phyloP scores from a whole-genome alignment of 345 rosid genomes.

The Linum lewisii region DNA sequence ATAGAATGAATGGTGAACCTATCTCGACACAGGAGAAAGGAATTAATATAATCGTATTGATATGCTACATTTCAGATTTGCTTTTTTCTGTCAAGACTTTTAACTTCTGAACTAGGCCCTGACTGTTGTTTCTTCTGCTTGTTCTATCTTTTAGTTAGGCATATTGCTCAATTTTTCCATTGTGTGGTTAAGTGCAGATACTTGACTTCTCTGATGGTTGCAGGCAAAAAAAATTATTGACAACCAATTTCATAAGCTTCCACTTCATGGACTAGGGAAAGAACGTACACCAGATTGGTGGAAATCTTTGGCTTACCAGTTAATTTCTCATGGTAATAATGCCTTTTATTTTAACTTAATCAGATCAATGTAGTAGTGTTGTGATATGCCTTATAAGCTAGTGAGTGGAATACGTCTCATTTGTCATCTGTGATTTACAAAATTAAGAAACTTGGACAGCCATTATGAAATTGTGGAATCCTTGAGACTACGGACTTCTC shows the following conservation, averaged over 20 bases:
- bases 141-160: not conserved
- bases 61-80: not conserved
- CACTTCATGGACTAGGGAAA: conserved; percentile 43
- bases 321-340: conserved; percentile 28
- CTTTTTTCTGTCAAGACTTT: not conserved
- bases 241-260: conserved; percentile 35
- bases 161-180: conserved; percentile 2
- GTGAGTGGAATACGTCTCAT: too few species aligned
- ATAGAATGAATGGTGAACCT: not conserved
- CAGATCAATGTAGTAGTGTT: too few species aligned
- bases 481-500: too few species aligned
- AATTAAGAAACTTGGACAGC: too few species aligned
- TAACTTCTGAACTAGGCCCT: not conserved
- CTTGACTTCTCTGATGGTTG: not conserved
- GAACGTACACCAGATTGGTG: conserved; percentile 36
- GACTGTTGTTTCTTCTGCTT: not conserved
- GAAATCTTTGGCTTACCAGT: conserved; percentile 34
- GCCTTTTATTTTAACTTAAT: not conserved
- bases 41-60: too few species aligned
- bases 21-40: not conserved
- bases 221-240: conserved; percentile 34
- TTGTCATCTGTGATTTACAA: too few species aligned
- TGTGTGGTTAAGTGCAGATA: not conserved
- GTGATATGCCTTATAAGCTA: too few species aligned
- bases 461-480: too few species aligned